Conservation (phyloP, 176 grass and related monocot genomes). For the Zoysia japonica region DNA sequence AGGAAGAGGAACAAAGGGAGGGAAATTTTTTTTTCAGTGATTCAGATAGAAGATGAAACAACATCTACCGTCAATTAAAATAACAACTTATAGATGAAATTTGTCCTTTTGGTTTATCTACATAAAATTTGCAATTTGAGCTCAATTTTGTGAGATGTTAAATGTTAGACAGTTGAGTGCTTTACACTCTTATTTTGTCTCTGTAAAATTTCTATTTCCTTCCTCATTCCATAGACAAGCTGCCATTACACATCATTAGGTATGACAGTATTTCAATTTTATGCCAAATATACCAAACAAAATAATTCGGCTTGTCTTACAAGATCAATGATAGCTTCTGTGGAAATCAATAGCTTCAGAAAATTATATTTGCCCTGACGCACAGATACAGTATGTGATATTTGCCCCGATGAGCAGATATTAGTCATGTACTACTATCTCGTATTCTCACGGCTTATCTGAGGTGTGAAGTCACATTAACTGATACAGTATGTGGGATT, state of each 20-base stretch:
- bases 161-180: background rate
- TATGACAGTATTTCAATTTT: background rate
- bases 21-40: background rate
- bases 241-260: background rate
- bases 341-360: background rate
- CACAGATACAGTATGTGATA: background rate
- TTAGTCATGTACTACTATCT: background rate
- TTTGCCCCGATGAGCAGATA: background rate
- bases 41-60: background rate
- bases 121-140: background rate
- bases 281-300: background rate
- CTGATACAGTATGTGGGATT: background rate
- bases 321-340: background rate
- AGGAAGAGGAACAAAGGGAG: background rate
- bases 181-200: background rate
- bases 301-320: constrained; percentile 15
- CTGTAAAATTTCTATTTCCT: background rate
- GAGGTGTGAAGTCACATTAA: background rate
- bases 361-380: constrained; percentile 6
- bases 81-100: background rate
- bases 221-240: background rate
- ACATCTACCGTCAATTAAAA: too few relatives aligned
- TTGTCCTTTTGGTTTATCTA: background rate
- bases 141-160: background rate
- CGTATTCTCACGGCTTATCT: background rate